These are phyloP conservation scores for Emmonsiellopsis sp. DNA, from an alignment of 2,329 filamentous ascomycete genomes.

Conservation along the genomic window DNA sequence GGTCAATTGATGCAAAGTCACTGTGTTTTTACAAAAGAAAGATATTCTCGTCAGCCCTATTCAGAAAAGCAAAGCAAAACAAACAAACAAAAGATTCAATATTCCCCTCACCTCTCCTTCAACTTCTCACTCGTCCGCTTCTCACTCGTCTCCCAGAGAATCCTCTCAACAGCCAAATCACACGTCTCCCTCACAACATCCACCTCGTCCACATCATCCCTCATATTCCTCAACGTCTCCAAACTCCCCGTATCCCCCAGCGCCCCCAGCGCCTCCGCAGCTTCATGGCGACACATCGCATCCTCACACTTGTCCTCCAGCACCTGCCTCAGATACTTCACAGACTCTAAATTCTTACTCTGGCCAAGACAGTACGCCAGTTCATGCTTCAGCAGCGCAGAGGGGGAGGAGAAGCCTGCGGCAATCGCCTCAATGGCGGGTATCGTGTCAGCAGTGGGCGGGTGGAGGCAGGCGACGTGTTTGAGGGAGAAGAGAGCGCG, in stretches of 20 bases:
- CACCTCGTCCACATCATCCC: conserved; percentile 66
- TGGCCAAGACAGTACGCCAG: conserved; percentile 95
- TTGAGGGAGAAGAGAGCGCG: conserved; percentile 97
- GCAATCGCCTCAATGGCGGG: conserved; percentile 73
- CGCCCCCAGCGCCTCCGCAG: conserved; percentile 87
- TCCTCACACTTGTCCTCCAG: conserved; percentile 75
- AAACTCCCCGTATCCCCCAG: conserved; percentile 67
- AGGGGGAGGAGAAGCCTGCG: conserved; percentile 72
- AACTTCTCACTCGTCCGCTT: conserved; percentile 64
- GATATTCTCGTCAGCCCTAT: not conserved
- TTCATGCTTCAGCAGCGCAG: conserved; percentile 89
- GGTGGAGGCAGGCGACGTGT: conserved; percentile 66
- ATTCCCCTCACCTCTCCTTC: conserved; percentile 58
- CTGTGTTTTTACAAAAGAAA: conserved; percentile 38
- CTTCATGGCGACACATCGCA: conserved; percentile 92
- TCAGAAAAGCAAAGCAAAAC: conserved; percentile 8
- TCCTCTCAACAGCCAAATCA: conserved; percentile 88
- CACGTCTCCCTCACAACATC: conserved; percentile 88
- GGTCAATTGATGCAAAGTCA: conserved; percentile 92
- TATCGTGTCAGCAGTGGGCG: conserved; percentile 47
- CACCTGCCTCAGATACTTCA: conserved; percentile 62
- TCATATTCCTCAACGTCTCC: conserved; percentile 60
- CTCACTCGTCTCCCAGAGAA: conserved; percentile 82
- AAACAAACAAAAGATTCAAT: not conserved
- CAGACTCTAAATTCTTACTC: conserved; percentile 65